phyloP scores from a whole-genome alignment of 495 filamentous ascomycete species.

The Aspergillus leporis region DNA sequence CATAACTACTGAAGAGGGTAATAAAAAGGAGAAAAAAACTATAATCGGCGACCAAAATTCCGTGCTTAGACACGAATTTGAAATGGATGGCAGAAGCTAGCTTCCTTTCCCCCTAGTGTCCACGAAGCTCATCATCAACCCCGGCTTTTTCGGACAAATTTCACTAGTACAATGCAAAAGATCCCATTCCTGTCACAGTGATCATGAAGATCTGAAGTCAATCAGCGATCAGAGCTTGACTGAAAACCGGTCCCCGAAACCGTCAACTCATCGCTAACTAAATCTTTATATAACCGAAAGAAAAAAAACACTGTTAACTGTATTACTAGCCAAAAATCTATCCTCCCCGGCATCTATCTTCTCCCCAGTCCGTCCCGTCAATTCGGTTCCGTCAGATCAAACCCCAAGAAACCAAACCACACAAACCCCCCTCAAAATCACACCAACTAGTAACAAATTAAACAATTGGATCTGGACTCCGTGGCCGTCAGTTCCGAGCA shows the following conservation, averaged over 20 bases:
- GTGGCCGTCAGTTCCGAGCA: conserved; percentile 22
- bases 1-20: neutral
- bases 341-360: conserved; percentile 2
- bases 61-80: neutral
- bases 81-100: conserved; percentile 1
- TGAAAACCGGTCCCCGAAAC: neutral
- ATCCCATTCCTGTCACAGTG: conserved; percentile 7
- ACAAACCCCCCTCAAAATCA: neutral
- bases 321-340: neutral
- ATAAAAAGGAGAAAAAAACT: neutral
- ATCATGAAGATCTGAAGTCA: neutral
- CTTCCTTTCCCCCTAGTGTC: conserved; percentile 1
- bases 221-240: neutral
- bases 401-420: neutral
- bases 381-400: conserved; percentile 22
- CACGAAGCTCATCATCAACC: neutral
- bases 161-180: conserved; percentile 12
- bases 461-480: conserved; percentile 11
- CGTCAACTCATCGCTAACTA: neutral
- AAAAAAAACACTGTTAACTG: neutral
- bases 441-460: conserved; percentile 2
- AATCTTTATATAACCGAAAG: neutral
- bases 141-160: neutral
- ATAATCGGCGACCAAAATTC: neutral
- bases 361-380: conserved; percentile 21